Evolutionary conservation across 2,329 filamentous ascomycete species (phyloP), one percentile per base, ranked within the genome.

Genomic region (Fusarium chuoi): DNA sequence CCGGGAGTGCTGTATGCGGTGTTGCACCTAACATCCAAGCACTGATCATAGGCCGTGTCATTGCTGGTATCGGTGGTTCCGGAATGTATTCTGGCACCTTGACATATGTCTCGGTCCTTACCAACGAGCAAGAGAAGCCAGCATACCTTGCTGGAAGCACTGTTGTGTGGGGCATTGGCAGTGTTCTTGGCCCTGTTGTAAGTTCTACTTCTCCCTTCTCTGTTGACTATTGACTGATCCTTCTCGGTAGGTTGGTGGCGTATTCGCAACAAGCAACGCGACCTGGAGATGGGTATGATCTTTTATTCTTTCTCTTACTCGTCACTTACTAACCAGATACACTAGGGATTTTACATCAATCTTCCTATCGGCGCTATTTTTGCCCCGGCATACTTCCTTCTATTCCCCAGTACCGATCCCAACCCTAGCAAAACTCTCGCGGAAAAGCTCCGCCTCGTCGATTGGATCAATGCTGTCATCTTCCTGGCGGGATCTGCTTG

Each of bases 31-130:
- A 44, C 2, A 62, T 64, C 1, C 30, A 44, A 1, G n/a, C 44
- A 0, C 45, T 64, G 6, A 20, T 62, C 0, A 35, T 64, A 0
- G 62, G 62, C 0, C 57, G 62, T 2, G 55, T 51, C 4, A 38
- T 64, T 6, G 56, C 62, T 30, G 62, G 62, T 0, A 15, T 64
- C 3, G 62, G 62, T 0, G 62, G 62, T 3, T 60, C 62, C 5
- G 62, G 62, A 6, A 64, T 64, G 41, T 58, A 58, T 10, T 58
- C 55, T 13, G 55, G 55, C 17, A 58, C 41, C 15, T 58, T 58
- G 39, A 58, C 39, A 22, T 58, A 58, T 48, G 55, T 58, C 3
- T 58, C 55, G 3, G 41, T 58, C 1, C 55, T 58, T 4, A 46
- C 55, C 38, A 58, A 33, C 6, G 30, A 28, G 22, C 39, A 48